Percentiles rank a stretch among this genome's conserved stretches.
Evolutionary conservation across 306 rosid species (phyloP).

Genomic region (Begonia masoniana): DNA sequence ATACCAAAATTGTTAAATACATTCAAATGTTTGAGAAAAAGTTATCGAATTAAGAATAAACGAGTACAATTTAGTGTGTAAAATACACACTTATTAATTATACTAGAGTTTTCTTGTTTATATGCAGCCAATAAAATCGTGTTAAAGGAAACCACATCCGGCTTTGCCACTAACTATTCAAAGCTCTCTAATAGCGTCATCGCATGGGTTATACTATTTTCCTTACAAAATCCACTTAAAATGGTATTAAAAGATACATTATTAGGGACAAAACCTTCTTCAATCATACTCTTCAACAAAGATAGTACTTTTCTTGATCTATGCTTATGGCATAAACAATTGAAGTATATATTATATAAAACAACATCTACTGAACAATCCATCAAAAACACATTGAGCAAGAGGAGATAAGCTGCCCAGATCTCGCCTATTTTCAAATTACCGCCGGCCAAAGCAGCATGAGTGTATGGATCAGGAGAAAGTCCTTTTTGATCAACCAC

Average conservation of each 20-base stretch:
- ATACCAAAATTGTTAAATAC: no score
- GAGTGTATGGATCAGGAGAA: constrained; percentile 23
- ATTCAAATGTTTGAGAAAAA: no score
- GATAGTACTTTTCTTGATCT: constrained; percentile 25
- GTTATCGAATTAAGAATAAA: no score
- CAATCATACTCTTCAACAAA: constrained; percentile 18
- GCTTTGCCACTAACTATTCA: constrained; percentile 21
- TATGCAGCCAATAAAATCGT: constrained; percentile 30
- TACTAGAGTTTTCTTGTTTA: constrained; percentile 14
- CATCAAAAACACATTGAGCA: constrained; percentile 14
- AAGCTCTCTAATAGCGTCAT: constrained; percentile 22
- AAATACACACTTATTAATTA: no score
- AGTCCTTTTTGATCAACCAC: constrained; percentile 24
- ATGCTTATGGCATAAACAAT: constrained; percentile 22
- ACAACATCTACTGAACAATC: constrained; percentile 21
- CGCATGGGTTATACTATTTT: constrained; percentile 18
- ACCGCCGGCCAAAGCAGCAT: constrained; percentile 37
- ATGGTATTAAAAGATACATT: constrained; percentile 28
- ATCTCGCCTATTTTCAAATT: constrained; percentile 20
- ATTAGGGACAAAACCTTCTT: constrained; percentile 26
- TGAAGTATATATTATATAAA: constrained; percentile 28
- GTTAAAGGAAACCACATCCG: constrained; percentile 29
- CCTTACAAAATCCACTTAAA: constrained; percentile 24
- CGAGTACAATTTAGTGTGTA: no score
- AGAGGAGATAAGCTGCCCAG: constrained; percentile 13